Evolutionary conservation across 495 filamentous ascomycete genomes (phyloP).

Genomic region (Penicillium alfredii): DNA sequence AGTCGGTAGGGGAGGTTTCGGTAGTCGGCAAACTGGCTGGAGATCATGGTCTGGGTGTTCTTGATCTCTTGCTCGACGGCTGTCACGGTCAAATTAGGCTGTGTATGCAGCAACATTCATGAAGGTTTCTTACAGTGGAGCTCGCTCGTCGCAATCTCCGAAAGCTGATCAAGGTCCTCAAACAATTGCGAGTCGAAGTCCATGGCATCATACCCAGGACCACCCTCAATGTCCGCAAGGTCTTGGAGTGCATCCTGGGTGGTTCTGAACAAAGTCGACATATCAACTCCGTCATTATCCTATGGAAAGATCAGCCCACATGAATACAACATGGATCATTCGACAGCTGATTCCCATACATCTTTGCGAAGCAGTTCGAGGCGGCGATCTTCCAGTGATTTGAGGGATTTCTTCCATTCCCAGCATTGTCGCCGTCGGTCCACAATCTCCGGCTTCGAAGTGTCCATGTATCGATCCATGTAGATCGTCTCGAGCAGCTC

Average conservation of each 20-base stretch:
- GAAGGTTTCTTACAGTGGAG: conserved; percentile 29
- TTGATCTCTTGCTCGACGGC: conserved; percentile 46
- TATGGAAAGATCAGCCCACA: conserved; percentile 23
- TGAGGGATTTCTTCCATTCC: conserved; percentile 64
- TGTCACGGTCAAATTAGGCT: conserved; percentile 15
- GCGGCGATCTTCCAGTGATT: conserved; percentile 45
- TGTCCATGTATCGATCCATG: conserved; percentile 85
- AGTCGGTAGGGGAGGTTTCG: conserved; percentile 68
- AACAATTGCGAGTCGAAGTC: conserved; percentile 26
- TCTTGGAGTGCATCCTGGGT: conserved; percentile 30
- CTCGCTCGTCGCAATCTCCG: conserved; percentile 29
- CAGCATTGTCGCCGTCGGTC: conserved; percentile 61
- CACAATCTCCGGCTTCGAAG: conserved; percentile 51
- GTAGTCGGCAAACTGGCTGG: conserved; percentile 54
- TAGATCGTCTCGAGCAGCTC: conserved; percentile 70
- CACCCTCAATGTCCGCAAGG: conserved; percentile 19
- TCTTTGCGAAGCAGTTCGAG: conserved; percentile 40
- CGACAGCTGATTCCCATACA: conserved; percentile 22
- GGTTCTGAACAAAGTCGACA: conserved; percentile 25
- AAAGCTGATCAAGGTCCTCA: conserved; percentile 28
- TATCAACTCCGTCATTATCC: conserved; percentile 33
- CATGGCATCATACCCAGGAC: conserved; percentile 20
- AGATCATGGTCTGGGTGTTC: conserved; percentile 45
- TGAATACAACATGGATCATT: too few species aligned
- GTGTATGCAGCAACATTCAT: neutral